phyloP scores from a whole-genome alignment of 345 rosid genomes.

The Dovyalis caffra region DNA sequence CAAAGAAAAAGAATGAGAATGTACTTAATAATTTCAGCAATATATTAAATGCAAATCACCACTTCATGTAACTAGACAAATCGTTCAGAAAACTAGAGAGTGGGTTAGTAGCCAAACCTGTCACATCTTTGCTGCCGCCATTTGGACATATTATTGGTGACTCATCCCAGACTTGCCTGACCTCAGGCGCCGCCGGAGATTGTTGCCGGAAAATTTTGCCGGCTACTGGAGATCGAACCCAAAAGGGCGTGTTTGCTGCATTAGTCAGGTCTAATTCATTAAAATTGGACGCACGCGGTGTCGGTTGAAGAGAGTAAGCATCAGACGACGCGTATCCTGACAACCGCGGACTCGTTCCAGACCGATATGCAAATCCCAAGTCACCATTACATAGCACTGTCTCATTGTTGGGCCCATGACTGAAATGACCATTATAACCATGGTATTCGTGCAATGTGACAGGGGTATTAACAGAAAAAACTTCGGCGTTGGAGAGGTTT shows the following conservation, averaged over 20 bases:
- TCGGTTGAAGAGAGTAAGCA: constrained; percentile 64
- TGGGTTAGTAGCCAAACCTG: constrained; percentile 2
- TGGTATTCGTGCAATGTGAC: constrained; percentile 20
- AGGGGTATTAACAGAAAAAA: constrained; percentile 50
- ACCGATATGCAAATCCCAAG: constrained; percentile 51
- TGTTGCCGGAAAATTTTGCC: constrained; percentile 38
- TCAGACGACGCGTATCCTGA: constrained; percentile 78
- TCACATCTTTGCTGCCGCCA: constrained; percentile 25
- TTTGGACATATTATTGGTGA: constrained; percentile 27
- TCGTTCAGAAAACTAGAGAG: too few relatives aligned
- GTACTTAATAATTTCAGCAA: too few relatives aligned
- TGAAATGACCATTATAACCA: background rate
- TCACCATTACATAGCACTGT: constrained; percentile 52
- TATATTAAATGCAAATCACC: too few relatives aligned
- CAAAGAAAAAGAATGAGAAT: too few relatives aligned
- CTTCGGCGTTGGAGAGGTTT: constrained; percentile 51
- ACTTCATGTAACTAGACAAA: too few relatives aligned
- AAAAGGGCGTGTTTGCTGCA: constrained; percentile 29
- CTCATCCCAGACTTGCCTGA: constrained; percentile 32
- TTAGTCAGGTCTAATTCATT: constrained; percentile 44
- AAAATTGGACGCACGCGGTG: constrained; percentile 51
- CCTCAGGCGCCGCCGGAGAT: constrained; percentile 37
- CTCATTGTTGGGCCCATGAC: constrained; percentile 31
- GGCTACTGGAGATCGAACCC: constrained; percentile 41
- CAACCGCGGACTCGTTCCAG: constrained; percentile 49